Percentiles rank a stretch among this genome's conserved stretches.
phyloP scores from a whole-genome alignment of 2,329 filamentous ascomycete genomes.

The Shiraia sp. region DNA sequence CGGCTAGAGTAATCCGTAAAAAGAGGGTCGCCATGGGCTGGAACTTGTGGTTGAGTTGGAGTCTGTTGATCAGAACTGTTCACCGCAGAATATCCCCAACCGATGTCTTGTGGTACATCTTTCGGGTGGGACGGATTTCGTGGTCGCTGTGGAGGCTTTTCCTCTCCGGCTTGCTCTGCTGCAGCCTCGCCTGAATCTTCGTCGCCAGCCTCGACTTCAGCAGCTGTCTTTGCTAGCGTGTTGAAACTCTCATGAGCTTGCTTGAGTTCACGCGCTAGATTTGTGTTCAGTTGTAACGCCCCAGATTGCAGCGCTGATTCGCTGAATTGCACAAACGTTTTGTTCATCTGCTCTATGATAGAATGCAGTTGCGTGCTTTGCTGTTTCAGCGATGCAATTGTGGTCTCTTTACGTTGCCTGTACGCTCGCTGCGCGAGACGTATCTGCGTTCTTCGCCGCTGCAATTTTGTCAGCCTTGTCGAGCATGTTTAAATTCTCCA shows the following conservation, averaged over 20 bases:
- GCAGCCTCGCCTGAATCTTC: constrained; percentile 40
- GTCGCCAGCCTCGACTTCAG: constrained; percentile 34
- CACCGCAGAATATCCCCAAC: constrained; percentile 31
- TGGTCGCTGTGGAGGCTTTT: constrained; percentile 4
- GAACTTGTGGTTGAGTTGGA: constrained; percentile 1
- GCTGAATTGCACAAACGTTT: constrained; percentile 69
- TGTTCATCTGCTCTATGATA: constrained; percentile 74
- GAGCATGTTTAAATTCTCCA: not conserved
- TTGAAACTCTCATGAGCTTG: constrained; percentile 63
- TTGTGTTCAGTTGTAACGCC: constrained; percentile 60
- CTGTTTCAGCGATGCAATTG: constrained; percentile 73
- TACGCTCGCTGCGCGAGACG: constrained; percentile 85
- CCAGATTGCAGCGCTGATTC: constrained; percentile 63
- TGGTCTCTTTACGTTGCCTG: constrained; percentile 79
- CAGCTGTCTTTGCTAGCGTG: constrained; percentile 54
- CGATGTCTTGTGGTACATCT: constrained; percentile 19
- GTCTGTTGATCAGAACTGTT: not conserved
- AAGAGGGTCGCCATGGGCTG: constrained; percentile 15
- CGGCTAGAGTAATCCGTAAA: constrained; percentile 13
- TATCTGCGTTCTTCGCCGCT: constrained; percentile 85
- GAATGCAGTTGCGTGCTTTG: constrained; percentile 70
- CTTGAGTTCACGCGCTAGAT: constrained; percentile 62
- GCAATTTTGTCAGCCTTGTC: constrained; percentile 11
- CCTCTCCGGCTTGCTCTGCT: constrained; percentile 7
- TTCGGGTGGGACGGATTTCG: constrained; percentile 7